Conservation (phyloP, 2,329 filamentous ascomycete genomes). For the Tolypocladium sp. region DNA sequence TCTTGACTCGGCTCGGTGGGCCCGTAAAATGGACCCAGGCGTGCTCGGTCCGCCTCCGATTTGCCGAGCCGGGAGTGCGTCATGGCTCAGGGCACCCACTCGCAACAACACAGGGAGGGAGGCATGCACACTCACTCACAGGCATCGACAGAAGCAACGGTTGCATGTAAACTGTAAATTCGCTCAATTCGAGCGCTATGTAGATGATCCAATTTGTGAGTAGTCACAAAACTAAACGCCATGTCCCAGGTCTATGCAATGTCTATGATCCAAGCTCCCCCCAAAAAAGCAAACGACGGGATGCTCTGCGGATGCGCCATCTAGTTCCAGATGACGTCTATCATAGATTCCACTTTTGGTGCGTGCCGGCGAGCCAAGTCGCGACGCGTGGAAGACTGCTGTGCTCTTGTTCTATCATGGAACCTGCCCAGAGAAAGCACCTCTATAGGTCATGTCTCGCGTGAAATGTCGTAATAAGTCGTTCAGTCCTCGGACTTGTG, state of each 20-base stretch:
- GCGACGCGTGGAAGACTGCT: background rate
- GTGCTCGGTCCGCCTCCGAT: background rate
- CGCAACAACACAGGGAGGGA: background rate
- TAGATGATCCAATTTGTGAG: background rate
- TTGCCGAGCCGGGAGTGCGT: background rate
- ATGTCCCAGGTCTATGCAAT: background rate
- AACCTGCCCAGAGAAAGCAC: constrained; percentile 1
- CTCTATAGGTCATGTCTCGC: background rate
- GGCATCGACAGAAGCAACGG: background rate
- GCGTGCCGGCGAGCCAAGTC: background rate
- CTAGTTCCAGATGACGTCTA: background rate
- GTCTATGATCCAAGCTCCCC: background rate
- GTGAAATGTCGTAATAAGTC: background rate
- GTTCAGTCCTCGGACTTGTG: constrained; percentile 28
- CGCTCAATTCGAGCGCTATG: background rate
- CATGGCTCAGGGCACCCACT: background rate
- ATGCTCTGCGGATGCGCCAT: background rate
- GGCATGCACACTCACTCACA: background rate
- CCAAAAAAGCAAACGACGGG: background rate
- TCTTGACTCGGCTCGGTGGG: background rate
- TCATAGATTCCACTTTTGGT: background rate
- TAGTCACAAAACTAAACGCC: background rate
- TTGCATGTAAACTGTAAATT: background rate
- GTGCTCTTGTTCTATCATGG: background rate
- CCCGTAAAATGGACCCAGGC: background rate